A percentile compares a stretch with the other conserved stretches of the same genome.
Evolutionary conservation across 1,139 yeast species (phyloP).

Genomic region (Kodamaea sp.): DNA sequence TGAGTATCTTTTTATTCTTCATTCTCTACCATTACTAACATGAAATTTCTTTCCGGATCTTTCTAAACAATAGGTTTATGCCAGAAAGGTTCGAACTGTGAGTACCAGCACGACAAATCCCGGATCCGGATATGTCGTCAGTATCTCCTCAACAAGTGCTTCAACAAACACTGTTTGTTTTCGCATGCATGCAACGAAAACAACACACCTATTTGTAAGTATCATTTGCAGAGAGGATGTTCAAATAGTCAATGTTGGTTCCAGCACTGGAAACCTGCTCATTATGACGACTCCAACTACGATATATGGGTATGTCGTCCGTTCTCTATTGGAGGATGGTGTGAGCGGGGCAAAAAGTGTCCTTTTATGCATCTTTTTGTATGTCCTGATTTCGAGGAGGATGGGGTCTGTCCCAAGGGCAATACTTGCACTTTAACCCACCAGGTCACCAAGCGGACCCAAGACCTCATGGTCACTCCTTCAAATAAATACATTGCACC

Average conservation of each 20-base stretch:
- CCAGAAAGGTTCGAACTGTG: constrained; percentile 53
- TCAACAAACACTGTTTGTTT: constrained; percentile 46
- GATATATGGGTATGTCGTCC: constrained; percentile 60
- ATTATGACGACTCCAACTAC: constrained; percentile 40
- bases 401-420: constrained; percentile 57
- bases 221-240: constrained; percentile 53
- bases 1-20: constrained; percentile 24
- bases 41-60: constrained; percentile 20
- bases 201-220: constrained; percentile 68
- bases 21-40: constrained; percentile 16
- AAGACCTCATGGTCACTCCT: constrained; percentile 26
- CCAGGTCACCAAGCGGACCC: constrained; percentile 32
- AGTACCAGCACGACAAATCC: constrained; percentile 52
- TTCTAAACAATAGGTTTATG: constrained; percentile 47
- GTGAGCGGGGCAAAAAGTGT: constrained; percentile 62
- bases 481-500: constrained; percentile 18
- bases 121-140: constrained; percentile 59
- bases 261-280: constrained; percentile 40
- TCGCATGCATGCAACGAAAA: constrained; percentile 60
- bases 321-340: constrained; percentile 69
- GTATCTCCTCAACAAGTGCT: constrained; percentile 49
- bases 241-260: constrained; percentile 55
- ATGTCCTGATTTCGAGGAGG: constrained; percentile 73
- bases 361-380: constrained; percentile 56
- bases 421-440: constrained; percentile 52